phyloP scores from a whole-genome alignment of 768 basidiomycete genomes.

The Gymnopilus junonius region DNA sequence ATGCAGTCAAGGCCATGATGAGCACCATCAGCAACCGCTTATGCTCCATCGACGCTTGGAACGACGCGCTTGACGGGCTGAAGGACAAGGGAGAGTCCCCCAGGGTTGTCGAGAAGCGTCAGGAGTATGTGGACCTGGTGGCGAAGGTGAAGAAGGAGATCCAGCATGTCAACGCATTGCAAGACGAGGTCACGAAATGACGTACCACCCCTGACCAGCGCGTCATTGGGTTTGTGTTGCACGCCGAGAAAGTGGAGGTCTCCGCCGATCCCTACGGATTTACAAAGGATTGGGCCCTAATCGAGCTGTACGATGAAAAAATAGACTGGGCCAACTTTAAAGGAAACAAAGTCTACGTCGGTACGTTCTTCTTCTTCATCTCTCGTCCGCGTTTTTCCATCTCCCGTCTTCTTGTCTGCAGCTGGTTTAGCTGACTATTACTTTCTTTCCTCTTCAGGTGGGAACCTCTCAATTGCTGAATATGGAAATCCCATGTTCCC shows the following conservation, averaged over 20 bases:
- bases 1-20: conserved; percentile 32
- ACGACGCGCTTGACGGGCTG: conserved; percentile 23
- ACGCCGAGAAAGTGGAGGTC: conserved; percentile 27
- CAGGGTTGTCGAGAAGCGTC: conserved; percentile 7
- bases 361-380: conserved; percentile 14
- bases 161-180: conserved; percentile 25
- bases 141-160: conserved; percentile 27
- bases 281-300: conserved; percentile 38
- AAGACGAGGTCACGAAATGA: conserved; percentile 30
- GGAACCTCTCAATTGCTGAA: neutral
- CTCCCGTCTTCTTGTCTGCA: neutral
- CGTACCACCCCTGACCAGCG: conserved; percentile 26
- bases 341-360: conserved; percentile 33
- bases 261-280: conserved; percentile 27
- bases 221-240: conserved; percentile 37
- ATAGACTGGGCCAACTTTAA: conserved; percentile 38
- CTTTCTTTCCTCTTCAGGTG: neutral
- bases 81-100: conserved; percentile 17
- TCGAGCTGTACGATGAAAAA: conserved; percentile 32
- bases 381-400: neutral
- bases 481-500: neutral
- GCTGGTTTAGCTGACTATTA: neutral
- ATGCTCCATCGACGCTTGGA: conserved; percentile 23
- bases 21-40: neutral
- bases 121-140: conserved; percentile 23